phyloP scores from a whole-genome alignment of 495 filamentous ascomycete species.

The Trichoderma erinaceum region DNA sequence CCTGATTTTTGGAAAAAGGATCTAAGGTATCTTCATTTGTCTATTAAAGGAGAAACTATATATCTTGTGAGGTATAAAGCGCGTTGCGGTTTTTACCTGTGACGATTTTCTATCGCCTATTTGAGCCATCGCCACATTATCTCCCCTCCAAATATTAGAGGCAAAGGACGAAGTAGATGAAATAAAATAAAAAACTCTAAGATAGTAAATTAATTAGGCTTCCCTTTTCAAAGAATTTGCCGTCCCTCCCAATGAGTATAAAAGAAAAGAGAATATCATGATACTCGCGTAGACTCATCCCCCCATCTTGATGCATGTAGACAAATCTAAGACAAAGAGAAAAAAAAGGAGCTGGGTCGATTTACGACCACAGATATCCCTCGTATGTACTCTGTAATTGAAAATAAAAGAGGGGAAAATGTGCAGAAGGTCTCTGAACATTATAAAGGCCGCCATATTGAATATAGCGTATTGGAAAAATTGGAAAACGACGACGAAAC shows the following conservation, averaged over 20 bases:
- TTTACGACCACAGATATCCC: not conserved
- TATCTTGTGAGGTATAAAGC: too few species aligned
- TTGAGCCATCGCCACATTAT: not conserved
- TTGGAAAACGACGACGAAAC: not conserved
- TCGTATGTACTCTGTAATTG: not conserved
- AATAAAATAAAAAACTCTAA: not conserved
- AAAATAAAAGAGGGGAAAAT: too few species aligned
- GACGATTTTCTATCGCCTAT: not conserved
- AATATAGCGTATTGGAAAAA: not conserved
- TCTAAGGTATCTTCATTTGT: too few species aligned
- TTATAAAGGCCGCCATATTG: not conserved
- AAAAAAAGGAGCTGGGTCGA: not conserved
- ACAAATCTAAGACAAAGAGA: not conserved
- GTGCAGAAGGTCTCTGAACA: not conserved
- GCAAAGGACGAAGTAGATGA: too few species aligned
- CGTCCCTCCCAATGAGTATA: not conserved
- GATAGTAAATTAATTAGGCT: not conserved
- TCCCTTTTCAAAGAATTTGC: not conserved
- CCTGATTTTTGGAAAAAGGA: too few species aligned
- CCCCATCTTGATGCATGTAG: conserved; percentile 4
- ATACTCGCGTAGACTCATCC: conserved; percentile 7
- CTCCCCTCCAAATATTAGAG: not conserved
- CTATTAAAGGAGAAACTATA: too few species aligned
- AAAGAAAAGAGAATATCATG: not conserved
- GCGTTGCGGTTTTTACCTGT: too few species aligned